Evolutionary conservation across 2,329 filamentous ascomycete species (phyloP).

Genomic region (Trichophyton equinum): DNA sequence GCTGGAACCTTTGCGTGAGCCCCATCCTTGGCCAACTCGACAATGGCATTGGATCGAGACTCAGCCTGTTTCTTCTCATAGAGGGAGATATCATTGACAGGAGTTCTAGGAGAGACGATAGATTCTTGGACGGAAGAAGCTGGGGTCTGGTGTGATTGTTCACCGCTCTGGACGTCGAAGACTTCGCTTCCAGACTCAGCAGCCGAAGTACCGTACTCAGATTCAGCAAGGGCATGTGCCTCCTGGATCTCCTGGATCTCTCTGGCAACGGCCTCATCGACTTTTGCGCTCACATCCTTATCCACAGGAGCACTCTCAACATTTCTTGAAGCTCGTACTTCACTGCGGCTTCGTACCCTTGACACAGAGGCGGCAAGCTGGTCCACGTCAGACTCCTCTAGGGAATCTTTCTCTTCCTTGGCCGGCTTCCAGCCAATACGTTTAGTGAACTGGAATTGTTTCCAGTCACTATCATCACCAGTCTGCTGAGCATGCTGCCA

Average conservation of each 20-base stretch:
- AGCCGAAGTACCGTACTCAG: constrained; percentile 23
- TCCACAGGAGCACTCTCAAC: constrained; percentile 38
- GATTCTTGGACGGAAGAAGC: constrained; percentile 19
- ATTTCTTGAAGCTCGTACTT: constrained; percentile 50
- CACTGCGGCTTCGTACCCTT: constrained; percentile 42
- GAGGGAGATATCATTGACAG: constrained; percentile 22
- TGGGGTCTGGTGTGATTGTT: constrained; percentile 17
- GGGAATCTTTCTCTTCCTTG: constrained; percentile 27
- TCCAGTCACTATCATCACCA: constrained; percentile 69
- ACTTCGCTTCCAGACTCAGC: constrained; percentile 16
- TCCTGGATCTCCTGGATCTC: constrained; percentile 53
- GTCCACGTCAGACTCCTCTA: constrained; percentile 14
- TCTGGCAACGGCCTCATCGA: constrained; percentile 70
- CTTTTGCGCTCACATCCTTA: constrained; percentile 53
- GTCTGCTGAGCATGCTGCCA: constrained; percentile 65
- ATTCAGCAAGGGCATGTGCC: constrained; percentile 35
- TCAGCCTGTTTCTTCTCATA: constrained; percentile 41
- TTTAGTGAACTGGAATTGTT: constrained; percentile 78
- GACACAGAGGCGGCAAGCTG: constrained; percentile 12
- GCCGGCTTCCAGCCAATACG: constrained; percentile 73
- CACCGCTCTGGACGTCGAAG: constrained; percentile 9
- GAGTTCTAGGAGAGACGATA: constrained; percentile 46
- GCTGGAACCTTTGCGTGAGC: constrained; percentile 80
- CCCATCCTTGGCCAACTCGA: constrained; percentile 55
- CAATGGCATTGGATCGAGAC: constrained; percentile 66